Evolutionary conservation across 2,329 filamentous ascomycete species (phyloP), one percentile per base, ranked within the genome.

Genomic region (Sporothrix euskadiensis): DNA sequence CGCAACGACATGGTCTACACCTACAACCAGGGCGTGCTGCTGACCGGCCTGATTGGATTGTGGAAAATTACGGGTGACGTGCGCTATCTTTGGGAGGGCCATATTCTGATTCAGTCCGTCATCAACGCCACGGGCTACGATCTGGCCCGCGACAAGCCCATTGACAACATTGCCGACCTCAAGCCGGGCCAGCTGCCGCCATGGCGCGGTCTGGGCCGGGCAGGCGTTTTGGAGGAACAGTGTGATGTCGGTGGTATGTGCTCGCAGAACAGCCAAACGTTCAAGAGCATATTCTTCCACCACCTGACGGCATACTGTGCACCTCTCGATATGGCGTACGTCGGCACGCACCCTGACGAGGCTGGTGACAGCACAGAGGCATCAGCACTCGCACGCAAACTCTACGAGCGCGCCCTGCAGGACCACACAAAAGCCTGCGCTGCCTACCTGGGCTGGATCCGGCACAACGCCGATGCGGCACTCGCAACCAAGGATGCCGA

Each of bases 261-360:
- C 80, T 94, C 89, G 22, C 94, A 98, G 80, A 88, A 98, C 77
- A 88, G 87, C 0, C 94, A 98, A 78, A 94, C 93, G 0, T 98
- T 98, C 88, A 98, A 98, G 81, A 92, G 93, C 39, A 95, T 98
- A 73, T 97, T 94, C 84, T 97, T 97, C 82, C 93, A 97, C 79
- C 95, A 98, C 79, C 84, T 98, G 2, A 87, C 90, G 0, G 83
- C 89, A 0, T 97, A 98, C 80, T 98, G 95, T 81, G 85, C 87
- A 4, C 87, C 89, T 0, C 81, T 97, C 0, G 79, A 83, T 16
- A 39, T 65, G 10, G 81, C 86, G 0, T 81, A 54, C 16, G 35
- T 22, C 3, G 19, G 22, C 19, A 26, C 59, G 12, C 47, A 52
- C n/a, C 22, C 30, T 16, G 22, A 19, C 16, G n/a, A 66, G n/a